Percentiles rank a stretch among this genome's conserved stretches.
Conservation (phyloP, 192 early-diverging fungal genomes). For the Endogone sp. region DNA sequence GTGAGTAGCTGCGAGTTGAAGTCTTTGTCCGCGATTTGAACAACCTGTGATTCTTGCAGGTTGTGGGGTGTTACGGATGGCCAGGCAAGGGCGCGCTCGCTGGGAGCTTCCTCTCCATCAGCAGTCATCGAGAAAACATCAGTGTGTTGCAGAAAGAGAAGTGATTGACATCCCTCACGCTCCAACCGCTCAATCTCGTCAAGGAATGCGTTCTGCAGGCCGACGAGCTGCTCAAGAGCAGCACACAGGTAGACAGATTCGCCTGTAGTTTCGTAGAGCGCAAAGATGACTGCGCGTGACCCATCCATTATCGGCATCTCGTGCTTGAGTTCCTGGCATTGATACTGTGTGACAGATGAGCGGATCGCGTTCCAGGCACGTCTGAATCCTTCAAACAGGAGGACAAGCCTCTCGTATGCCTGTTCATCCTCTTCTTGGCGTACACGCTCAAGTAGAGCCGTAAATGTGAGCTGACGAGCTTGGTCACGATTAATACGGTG, state of each 20-base stretch:
- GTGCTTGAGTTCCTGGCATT: constrained; percentile 10
- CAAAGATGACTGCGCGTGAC: background rate
- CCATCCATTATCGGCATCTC: background rate
- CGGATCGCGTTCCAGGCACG: constrained; percentile 8
- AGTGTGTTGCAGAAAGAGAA: background rate
- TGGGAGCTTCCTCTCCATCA: background rate
- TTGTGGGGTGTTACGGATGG: background rate
- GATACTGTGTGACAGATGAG: constrained; percentile 2
- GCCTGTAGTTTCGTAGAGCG: constrained; percentile 3
- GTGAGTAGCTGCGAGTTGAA: constrained; percentile 7
- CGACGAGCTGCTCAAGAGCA: constrained; percentile 3
- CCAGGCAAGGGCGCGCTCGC: background rate
- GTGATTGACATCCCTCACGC: background rate
- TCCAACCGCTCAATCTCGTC: background rate
- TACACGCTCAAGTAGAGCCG: constrained; percentile 2
- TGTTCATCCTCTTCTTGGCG: background rate
- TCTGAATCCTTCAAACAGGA: constrained; percentile 6
- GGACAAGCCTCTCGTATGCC: background rate
- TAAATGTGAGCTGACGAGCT: constrained; percentile 8
- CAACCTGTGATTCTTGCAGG: background rate
- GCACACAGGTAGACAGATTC: constrained; percentile 12
- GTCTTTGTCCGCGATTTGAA: constrained; percentile 8
- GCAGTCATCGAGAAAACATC: background rate
- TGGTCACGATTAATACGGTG: constrained; percentile 4
- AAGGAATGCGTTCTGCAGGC: constrained; percentile 14